Evolutionary conservation across 1,284 basidiomycete genomes (phyloP).

Genomic region (Pseudozyma flocculosa): DNA sequence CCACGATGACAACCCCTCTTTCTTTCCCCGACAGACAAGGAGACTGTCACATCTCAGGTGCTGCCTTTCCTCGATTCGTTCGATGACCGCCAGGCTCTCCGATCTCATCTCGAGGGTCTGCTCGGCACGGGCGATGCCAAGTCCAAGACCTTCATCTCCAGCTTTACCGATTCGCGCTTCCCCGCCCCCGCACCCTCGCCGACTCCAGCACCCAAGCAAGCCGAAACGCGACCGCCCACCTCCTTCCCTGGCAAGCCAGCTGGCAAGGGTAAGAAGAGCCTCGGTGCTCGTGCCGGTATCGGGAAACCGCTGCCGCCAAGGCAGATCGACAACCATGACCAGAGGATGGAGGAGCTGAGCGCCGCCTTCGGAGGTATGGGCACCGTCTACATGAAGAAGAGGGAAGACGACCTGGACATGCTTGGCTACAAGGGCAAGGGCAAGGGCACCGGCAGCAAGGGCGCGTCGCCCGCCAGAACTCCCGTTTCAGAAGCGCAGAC

Average conservation of each 20-base stretch:
- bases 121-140: constrained; percentile 20
- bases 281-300: constrained; percentile 18
- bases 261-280: constrained; percentile 24
- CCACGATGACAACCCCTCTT: too few species aligned
- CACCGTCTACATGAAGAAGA: constrained; percentile 25
- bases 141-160: constrained; percentile 22
- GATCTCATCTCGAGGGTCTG: constrained; percentile 25
- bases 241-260: too few species aligned
- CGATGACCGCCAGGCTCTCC: constrained; percentile 15
- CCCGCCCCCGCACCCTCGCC: constrained; percentile 1
- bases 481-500: too few species aligned
- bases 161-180: constrained; percentile 24
- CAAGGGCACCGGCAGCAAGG: constrained; percentile 18
- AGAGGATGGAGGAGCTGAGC: constrained; percentile 19
- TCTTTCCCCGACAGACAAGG: too few species aligned
- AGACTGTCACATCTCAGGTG: constrained; percentile 27
- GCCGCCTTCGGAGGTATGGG: constrained; percentile 33
- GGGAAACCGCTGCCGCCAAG: constrained; percentile 21
- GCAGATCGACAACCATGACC: constrained; percentile 5
- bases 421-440: constrained; percentile 11
- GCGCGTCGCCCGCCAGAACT: too few species aligned
- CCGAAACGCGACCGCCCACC: too few species aligned
- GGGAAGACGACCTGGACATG: constrained; percentile 12
- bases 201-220: not conserved
- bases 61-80: constrained; percentile 38